A percentile compares a stretch with the other conserved stretches of the same genome.
Evolutionary conservation across 768 basidiomycete species (phyloP).

Genomic region (Suillus tomentosus): DNA sequence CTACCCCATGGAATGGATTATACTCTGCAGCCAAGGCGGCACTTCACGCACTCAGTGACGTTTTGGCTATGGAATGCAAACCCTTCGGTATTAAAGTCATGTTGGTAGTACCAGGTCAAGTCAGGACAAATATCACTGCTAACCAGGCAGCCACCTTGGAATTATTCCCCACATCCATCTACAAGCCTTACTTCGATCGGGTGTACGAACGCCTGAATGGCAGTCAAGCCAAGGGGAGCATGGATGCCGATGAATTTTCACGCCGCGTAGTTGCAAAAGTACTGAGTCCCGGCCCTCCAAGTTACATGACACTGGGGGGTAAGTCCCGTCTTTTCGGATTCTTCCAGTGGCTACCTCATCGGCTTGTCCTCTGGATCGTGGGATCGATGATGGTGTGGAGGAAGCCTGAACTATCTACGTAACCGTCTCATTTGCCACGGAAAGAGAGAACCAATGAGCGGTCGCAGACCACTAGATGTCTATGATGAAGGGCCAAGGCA

Average conservation of each 20-base stretch:
- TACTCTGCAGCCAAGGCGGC: constrained; percentile 64
- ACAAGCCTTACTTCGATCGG: constrained; percentile 50
- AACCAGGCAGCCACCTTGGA: constrained; percentile 48
- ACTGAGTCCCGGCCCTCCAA: constrained; percentile 48
- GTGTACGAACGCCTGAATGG: constrained; percentile 56
- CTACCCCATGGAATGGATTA: constrained; percentile 69
- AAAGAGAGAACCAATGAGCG: not conserved
- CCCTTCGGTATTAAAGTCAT: constrained; percentile 73
- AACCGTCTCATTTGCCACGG: not conserved
- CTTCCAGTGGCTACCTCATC: constrained; percentile 27
- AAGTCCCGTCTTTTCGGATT: constrained; percentile 29
- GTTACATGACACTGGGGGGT: constrained; percentile 53
- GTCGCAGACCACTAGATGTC: not conserved
- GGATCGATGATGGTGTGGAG: not conserved
- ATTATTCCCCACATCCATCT: constrained; percentile 56
- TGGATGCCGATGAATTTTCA: constrained; percentile 58
- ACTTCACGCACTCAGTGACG: constrained; percentile 59
- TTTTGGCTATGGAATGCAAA: constrained; percentile 71
- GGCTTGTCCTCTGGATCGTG: constrained; percentile 24
- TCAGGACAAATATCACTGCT: constrained; percentile 64
- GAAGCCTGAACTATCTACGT: not conserved
- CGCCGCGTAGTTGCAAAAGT: constrained; percentile 50
- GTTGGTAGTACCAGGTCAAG: constrained; percentile 65
- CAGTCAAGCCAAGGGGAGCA: constrained; percentile 52
- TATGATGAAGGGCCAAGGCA: not conserved